Evolutionary conservation across 78 protist species (phyloP), one percentile per base, ranked within the genome.

Genomic region (Dictyostelium firmibasis): DNA sequence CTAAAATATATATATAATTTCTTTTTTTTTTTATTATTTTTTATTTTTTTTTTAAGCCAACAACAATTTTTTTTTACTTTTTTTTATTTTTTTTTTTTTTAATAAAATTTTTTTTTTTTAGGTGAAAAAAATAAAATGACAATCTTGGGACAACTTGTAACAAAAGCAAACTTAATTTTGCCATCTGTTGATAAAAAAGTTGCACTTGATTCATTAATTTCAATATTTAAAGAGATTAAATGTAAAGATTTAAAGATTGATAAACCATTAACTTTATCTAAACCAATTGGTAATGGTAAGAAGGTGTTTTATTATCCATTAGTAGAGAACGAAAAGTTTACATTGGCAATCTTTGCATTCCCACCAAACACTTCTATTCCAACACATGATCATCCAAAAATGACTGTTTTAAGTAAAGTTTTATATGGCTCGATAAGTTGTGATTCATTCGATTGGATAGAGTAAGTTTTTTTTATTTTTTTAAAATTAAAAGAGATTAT

Each of bases 281-380:
- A 25, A 31, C 38, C 29, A 11, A 14, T 7, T 27, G 77, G 23
- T 27, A 25, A 70, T 16, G 77, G 53, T 20, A 75, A 75, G 38
- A 23, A 41, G 2, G 43, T 87, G 4, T 76, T 53, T 31, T 89
- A 89, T 75, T 89, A 67, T 31, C 94, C 94, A 10, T 18, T 89
- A 2, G n/a, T 89, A 0, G 94, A 89, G 13, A 43, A 47, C 20
- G 25, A 41, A 3, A 25, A 31, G 11, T 89, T 81, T 69, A 89
- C 94, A 44, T 79, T 89, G 57, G 75, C 87, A 14, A 69, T 89
- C 20, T 89, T 89, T 89, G 94, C 94, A 29, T 79, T 89, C 69
- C 94, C 94, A 1, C 75, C 67, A 43, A 50, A 83, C 4, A 79
- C 87, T 1, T 27, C 31, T 0, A 89, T 89, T 9, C 94, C 94